Conservation (phyloP, 1,139 yeast genomes). For the Barnettozyma hawaiiensis region DNA sequence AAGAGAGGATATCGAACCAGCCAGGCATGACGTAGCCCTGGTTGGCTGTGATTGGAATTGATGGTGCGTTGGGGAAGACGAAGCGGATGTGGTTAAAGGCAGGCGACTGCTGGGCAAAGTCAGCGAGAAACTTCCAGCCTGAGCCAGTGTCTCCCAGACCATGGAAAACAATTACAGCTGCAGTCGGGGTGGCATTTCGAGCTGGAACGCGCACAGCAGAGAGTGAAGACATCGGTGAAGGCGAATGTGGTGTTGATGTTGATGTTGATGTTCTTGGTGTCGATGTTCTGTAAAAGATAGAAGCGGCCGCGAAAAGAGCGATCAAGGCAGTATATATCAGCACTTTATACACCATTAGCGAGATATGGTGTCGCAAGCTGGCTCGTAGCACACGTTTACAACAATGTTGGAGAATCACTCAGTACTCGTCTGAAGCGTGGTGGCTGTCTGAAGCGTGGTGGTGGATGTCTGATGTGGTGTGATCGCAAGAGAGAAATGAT, state of each 20-base stretch:
- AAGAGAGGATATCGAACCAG: slow-evolving; percentile 77
- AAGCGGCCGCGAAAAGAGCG: slow-evolving; percentile 1
- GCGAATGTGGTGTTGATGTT: neutral
- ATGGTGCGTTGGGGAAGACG: slow-evolving; percentile 87
- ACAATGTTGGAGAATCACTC: neutral
- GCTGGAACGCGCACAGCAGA: slow-evolving; percentile 37
- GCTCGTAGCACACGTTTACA: no score
- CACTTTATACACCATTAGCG: neutral
- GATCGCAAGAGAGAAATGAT: neutral
- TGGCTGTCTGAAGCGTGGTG: no score
- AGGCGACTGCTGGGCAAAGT: slow-evolving; percentile 38
- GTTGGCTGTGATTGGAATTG: slow-evolving; percentile 59
- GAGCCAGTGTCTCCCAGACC: slow-evolving; percentile 89
- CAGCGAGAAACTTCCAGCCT: slow-evolving; percentile 83
- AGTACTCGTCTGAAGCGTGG: no score
- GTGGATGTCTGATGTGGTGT: no score
- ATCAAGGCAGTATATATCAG: neutral
- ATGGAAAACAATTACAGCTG: slow-evolving; percentile 76
- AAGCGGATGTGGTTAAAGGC: slow-evolving; percentile 60
- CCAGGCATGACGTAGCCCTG: slow-evolving; percentile 68
- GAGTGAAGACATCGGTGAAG: slow-evolving; percentile 10
- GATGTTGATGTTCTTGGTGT: neutral
- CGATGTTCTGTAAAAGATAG: neutral
- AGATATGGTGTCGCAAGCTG: no score
- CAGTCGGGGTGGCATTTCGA: slow-evolving; percentile 39